Evolutionary conservation across 352 stramenopile species (phyloP), one percentile per base, ranked within the genome.

Genomic region (Globisporangium uncinulatum): DNA sequence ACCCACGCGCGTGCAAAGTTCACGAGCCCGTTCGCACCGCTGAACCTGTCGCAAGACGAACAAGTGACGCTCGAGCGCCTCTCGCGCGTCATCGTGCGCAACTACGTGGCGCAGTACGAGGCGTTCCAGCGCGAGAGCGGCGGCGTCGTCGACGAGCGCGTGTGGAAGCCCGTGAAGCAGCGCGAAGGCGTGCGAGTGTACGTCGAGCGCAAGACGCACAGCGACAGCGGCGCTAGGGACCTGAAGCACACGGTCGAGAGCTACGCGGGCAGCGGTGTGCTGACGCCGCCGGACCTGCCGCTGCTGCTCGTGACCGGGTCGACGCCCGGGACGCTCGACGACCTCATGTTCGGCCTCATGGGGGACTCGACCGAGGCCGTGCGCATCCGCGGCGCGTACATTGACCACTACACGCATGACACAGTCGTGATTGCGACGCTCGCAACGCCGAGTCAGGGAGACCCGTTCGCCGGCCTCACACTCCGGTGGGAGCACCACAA

Each of bases 401-500:
- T 54, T 6, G 13, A 24, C 6, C 56, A 60, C 42, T 10, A 54
- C 7, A 42, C 54, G n/a, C 17, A 3, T 0, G 43, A 59, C 46
- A 46, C 19, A 43, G 76, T 70, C 62, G 57, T 82, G 55, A 60
- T 82, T 42, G 70, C 63, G 14, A 65, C 70, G 13, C 37, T 82
- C 51, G 46, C 65, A 8, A 43, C 46, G 5, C 72, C 70, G 7
- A 66, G 57, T 7, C 46, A 51, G 21, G 53, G 61, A 6, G 55
- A 73, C 17, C 72, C 67, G 34, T 71, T 75, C 54, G 65, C 56
- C 14, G 71, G 61, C 11, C 29, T 76, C 32, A 70, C 54, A 10
- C 59, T 82, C 39, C 76, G 76, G 32, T 77, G 66, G 67, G 63
- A 67, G 39, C 72, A 70, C 13, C 53, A 60, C 51, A 51, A 71